Percentiles rank a stretch among this genome's conserved stretches.
Evolutionary conservation across 2,329 filamentous ascomycete species (phyloP).

Genomic region (Neonectria hederae): DNA sequence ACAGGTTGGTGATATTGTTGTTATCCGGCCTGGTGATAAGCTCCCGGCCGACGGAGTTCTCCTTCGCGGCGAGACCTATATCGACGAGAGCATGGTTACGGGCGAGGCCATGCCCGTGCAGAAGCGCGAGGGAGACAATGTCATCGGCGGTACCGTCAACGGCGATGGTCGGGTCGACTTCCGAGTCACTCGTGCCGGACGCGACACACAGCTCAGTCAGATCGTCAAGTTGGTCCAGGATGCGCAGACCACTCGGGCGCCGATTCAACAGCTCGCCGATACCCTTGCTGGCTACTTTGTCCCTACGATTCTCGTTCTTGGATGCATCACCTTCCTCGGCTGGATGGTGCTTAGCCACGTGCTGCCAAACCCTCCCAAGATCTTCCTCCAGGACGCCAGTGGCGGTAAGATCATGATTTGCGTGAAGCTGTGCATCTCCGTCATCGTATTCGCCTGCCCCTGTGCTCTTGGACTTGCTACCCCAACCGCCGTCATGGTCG

Average conservation of each 20-base stretch:
- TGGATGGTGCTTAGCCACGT: constrained; percentile 97
- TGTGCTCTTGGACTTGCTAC: constrained; percentile 96
- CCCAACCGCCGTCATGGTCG: constrained; percentile 98
- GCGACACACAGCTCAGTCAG: constrained; percentile 96
- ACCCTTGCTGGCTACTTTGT: constrained; percentile 93
- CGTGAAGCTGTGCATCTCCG: constrained; percentile 95
- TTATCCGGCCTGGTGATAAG: constrained; percentile 94
- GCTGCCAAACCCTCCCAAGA: constrained; percentile 82
- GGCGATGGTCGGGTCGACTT: constrained; percentile 92
- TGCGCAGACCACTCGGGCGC: constrained; percentile 91
- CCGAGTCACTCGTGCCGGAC: constrained; percentile 88
- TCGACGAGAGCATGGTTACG: constrained; percentile 98
- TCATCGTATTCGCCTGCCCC: constrained; percentile 97
- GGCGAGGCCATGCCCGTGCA: constrained; percentile 95
- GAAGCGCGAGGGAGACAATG: constrained; percentile 79
- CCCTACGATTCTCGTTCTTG: constrained; percentile 85
- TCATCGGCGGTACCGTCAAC: constrained; percentile 97
- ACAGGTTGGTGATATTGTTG: constrained; percentile 91
- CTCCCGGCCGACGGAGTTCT: constrained; percentile 92
- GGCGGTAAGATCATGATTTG: constrained; percentile 97
- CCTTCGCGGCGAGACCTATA: constrained; percentile 88
- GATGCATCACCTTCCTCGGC: constrained; percentile 82
- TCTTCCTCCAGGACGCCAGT: constrained; percentile 82
- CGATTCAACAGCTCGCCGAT: constrained; percentile 93
- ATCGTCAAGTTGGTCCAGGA: constrained; percentile 99